Evolutionary conservation across 306 rosid species (phyloP), one percentile per base, ranked within the genome.

Genomic region (Castanospermum australe): DNA sequence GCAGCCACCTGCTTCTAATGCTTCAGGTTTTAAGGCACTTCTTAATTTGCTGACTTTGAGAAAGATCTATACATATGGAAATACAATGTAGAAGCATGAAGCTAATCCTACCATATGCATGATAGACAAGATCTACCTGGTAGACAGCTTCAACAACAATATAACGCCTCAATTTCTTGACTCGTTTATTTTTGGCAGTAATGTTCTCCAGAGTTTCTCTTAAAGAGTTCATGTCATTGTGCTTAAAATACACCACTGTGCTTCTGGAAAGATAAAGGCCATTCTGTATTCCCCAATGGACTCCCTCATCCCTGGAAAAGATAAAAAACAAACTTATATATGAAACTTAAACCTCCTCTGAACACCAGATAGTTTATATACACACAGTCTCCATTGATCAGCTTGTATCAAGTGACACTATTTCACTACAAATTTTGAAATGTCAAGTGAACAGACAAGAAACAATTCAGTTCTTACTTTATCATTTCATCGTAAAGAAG

Each of bases 231-330:
- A 93, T 88, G 81, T 96, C 93, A 72, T 96, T 96, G 86, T 96
- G 99, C 85, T 91, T 96, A 80, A 91, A 96, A 79, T 93, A 91
- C 78, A 93, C 89, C 72, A 96, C 88, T 35, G 89, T 93, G 88
- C 98, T 96, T 85, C 98, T 86, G 57, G 99, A 96, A 86, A 96
- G 99, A 87, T 89, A 64, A 54, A 96, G 93, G 59, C 99, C 98
- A 84, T 96, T 96, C 80, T 96, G 99, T 79, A 93, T 93, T 80
- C 98, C 98, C 99, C 99, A 96, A 78, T 96, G 99, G 55, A 93
- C 99, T 71, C 98, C 99, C 79, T 96, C 99, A 33, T 96, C 99
- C 76, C 98, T 96, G 86, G 59, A 78, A 90, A 73, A 69, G 48
- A 77, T 47, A 65, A 56, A 47, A 83, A 28, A n/a, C 15, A 56